Conservation (phyloP, 768 basidiomycete species). For the Jaapia argillacea region DNA sequence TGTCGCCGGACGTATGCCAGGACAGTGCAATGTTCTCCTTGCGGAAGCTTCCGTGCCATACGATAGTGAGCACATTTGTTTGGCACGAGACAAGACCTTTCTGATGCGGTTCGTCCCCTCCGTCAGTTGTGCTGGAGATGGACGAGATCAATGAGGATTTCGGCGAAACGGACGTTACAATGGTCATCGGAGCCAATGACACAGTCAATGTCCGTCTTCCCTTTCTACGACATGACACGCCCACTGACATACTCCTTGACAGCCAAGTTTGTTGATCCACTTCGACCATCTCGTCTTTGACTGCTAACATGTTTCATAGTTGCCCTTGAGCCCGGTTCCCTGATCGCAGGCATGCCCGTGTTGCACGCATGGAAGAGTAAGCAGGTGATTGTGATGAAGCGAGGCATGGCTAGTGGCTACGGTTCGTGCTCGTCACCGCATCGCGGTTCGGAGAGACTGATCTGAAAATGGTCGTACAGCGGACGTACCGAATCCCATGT, state of each 20-base stretch:
- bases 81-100: background rate
- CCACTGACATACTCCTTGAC: too few species aligned
- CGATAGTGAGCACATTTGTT: slow-evolving; percentile 46
- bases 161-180: slow-evolving; percentile 77
- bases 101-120: background rate
- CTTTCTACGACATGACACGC: too few species aligned
- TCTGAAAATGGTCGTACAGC: too few species aligned
- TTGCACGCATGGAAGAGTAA: slow-evolving; percentile 92
- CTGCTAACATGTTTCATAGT: too few species aligned
- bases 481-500: slow-evolving; percentile 90
- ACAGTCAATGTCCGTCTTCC: slow-evolving; percentile 85
- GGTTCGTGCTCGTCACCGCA: too few species aligned
- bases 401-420: slow-evolving; percentile 82
- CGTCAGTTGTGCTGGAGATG: slow-evolving; percentile 80
- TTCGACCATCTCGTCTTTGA: too few species aligned
- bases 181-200: slow-evolving; percentile 89
- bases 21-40: slow-evolving; percentile 86
- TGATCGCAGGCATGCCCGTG: slow-evolving; percentile 90
- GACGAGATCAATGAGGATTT: slow-evolving; percentile 94
- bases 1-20: slow-evolving; percentile 89
- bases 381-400: slow-evolving; percentile 88
- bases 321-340: slow-evolving; percentile 74
- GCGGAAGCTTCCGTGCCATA: slow-evolving; percentile 89
- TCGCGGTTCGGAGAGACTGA: too few species aligned
- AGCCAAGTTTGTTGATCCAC: too few species aligned